Evolutionary conservation across 202 grass and related monocot species (phyloP), one percentile per base, ranked within the genome.

Genomic region (Brachypodium distachyon): DNA sequence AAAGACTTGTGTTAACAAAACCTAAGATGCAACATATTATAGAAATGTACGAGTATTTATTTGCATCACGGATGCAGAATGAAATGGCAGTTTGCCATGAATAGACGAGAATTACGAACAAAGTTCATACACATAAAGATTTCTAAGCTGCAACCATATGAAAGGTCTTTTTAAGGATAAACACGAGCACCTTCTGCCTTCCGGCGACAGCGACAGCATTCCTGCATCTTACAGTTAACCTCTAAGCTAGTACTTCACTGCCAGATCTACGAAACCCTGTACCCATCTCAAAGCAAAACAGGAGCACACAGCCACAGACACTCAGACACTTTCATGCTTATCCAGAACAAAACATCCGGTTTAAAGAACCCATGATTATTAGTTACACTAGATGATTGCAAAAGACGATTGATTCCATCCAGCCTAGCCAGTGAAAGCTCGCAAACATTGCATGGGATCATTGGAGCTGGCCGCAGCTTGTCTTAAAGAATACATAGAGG

Each of bases 401-500:
- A n/a, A 52, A 51, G 25, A 75, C 13, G 62, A 86, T 86, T 81
- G n/a, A n/a, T n/a, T n/a, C n/a, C n/a, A n/a, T n/a, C 70, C 42
- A 27, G n/a, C 32, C 22, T 59, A 17, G 61, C 73, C 51, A 68
- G 50, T 79, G 18, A n/a, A n/a, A 79, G 21, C 57, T 65, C 72
- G 22, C 31, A 56, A 72, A 10, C 31, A 66, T 13, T 39, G 38
- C 29, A 76, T 40, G 54, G 40, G n/a, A 48, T 22, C 22, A 10
- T 42, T 44, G 47, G n/a, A n/a, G n/a, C n/a, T n/a, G n/a, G n/a
- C n/a, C n/a, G 22, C 74, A 53, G 51, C 47, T 47, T 3, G 12
- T 51, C 2, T 17, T 18, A 12, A 7, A 70, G 9, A 29, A 48
- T 2, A 31, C 18, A 51, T 37, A 66, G 76, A 32, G 40, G 6